Evolutionary conservation across 2,329 filamentous ascomycete species (phyloP).

Genomic region (Pseudogymnoascus sp.): DNA sequence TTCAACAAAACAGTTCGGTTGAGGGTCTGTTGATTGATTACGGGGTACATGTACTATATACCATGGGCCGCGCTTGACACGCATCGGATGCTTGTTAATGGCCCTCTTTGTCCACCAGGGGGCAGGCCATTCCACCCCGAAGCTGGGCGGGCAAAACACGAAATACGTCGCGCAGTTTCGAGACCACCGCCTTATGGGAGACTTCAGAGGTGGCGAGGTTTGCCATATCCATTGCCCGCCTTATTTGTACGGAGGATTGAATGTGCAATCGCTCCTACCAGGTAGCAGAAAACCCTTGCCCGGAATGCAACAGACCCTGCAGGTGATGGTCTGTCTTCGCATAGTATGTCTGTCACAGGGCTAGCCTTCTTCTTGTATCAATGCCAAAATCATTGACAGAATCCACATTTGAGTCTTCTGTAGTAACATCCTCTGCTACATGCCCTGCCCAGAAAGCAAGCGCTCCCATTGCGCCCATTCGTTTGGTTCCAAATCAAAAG

Average conservation of each 20-base stretch:
- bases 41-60: neutral
- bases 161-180: neutral
- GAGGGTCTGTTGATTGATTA: neutral
- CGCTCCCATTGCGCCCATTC: conserved; percentile 29
- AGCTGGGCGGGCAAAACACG: neutral
- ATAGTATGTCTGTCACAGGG: neutral
- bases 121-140: neutral
- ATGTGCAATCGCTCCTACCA: neutral
- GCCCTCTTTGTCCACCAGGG: neutral
- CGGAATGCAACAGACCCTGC: neutral
- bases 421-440: neutral
- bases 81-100: neutral
- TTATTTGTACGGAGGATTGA: neutral
- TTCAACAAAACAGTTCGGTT: neutral
- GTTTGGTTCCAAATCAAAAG: conserved; percentile 25
- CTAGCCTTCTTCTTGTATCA: neutral
- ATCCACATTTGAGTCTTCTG: neutral
- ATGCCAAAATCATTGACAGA: neutral
- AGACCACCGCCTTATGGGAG: neutral
- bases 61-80: neutral
- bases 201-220: neutral
- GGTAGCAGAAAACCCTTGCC: neutral
- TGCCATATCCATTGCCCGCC: neutral
- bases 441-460: conserved; percentile 19
- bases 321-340: neutral